phyloP scores from a whole-genome alignment of 345 rosid genomes.

The Euphorbia lathyris region DNA sequence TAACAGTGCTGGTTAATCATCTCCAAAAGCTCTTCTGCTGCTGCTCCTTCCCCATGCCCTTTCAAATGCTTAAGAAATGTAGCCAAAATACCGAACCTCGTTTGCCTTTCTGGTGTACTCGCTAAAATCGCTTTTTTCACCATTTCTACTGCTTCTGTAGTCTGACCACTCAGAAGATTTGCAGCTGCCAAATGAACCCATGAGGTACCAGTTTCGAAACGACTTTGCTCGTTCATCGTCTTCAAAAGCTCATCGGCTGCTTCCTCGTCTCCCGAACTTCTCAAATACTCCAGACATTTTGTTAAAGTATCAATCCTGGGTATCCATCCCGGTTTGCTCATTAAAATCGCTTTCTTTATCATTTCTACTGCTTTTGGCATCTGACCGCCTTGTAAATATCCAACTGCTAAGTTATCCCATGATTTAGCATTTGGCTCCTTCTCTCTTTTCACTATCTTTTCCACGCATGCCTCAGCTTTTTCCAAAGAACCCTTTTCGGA shows the following conservation, averaged over 20 bases:
- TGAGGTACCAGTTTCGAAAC: background rate
- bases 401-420: slow-evolving; percentile 26
- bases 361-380: slow-evolving; percentile 46
- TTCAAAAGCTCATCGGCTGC: slow-evolving; percentile 21
- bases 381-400: slow-evolving; percentile 23
- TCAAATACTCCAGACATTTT: slow-evolving; percentile 25
- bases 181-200: background rate
- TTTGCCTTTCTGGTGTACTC: slow-evolving; percentile 19
- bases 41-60: slow-evolving; percentile 19
- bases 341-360: slow-evolving; percentile 38
- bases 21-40: slow-evolving; percentile 14
- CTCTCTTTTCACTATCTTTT: slow-evolving; percentile 16
- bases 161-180: background rate
- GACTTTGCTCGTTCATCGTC: slow-evolving; percentile 1
- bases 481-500: slow-evolving; percentile 24
- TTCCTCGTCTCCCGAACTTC: slow-evolving; percentile 18
- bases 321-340: slow-evolving; percentile 20
- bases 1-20: slow-evolving; percentile 13
- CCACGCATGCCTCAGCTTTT: slow-evolving; percentile 25
- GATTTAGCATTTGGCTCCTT: slow-evolving; percentile 20
- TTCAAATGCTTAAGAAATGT: slow-evolving; percentile 30
- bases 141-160: slow-evolving; percentile 30
- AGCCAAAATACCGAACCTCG: slow-evolving; percentile 1
- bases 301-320: slow-evolving; percentile 13
- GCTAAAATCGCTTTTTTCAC: slow-evolving; percentile 21